Evolutionary conservation across 805 yeast genomes (phyloP).

Genomic region (Wickerhamomyces sydowiorum): DNA sequence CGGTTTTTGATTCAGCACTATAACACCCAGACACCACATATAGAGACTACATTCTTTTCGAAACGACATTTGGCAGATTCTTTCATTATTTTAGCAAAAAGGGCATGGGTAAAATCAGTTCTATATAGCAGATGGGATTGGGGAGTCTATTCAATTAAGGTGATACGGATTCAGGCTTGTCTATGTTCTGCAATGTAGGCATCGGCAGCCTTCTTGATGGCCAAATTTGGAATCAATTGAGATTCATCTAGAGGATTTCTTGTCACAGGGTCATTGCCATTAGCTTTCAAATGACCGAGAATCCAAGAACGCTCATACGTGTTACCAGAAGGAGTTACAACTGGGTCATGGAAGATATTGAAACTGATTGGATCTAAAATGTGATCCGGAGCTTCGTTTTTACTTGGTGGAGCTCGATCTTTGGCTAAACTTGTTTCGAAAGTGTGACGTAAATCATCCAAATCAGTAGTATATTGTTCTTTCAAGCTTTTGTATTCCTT

Average conservation of each 20-base stretch:
- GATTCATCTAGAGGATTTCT: constrained; percentile 27
- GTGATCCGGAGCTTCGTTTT: constrained; percentile 29
- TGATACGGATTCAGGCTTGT: no score
- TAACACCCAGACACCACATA: background rate
- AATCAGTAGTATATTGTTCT: constrained; percentile 10
- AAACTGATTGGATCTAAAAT: constrained; percentile 36
- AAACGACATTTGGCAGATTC: no score
- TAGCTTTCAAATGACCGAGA: constrained; percentile 30
- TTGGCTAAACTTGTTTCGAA: no score
- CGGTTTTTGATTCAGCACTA: background rate
- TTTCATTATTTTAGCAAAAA: no score
- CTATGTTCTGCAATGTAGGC: constrained; percentile 12
- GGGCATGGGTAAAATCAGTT: no score
- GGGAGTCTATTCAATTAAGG: background rate
- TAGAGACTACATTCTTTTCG: background rate
- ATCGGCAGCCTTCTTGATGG: constrained; percentile 32
- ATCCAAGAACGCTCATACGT: constrained; percentile 35
- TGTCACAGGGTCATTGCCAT: constrained; percentile 36
- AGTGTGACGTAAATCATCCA: constrained; percentile 6
- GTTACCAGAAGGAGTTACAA: constrained; percentile 37
- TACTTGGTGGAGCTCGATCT: background rate
- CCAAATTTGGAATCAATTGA: constrained; percentile 36
- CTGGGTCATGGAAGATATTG: constrained; percentile 35
- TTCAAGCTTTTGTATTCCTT: constrained; percentile 5
- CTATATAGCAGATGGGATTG: background rate